Base-by-base conservation (phyloP, 2,329 filamentous ascomycete species). In the Pleoardoris graminearum region DNA sequence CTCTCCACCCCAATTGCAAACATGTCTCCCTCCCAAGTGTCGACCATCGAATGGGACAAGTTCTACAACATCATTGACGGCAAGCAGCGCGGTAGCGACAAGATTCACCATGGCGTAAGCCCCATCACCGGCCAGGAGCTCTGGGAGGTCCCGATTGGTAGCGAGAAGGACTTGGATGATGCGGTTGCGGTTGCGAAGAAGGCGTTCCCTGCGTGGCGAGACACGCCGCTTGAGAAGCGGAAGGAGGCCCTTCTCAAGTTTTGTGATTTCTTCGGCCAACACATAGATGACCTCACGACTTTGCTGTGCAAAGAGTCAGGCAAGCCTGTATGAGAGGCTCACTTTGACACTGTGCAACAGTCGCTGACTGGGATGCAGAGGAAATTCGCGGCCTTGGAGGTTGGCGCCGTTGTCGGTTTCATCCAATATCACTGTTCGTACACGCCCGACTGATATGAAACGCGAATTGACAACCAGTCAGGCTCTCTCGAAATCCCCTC, bases 11-110 rank as follows among this genome's bases (percentile, higher is more conserved):
- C 10, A 42, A 43, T 46, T 44, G 38, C 58, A 43, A 75, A 48
- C 59, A 79, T 78, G 77, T 77, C 76, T 70, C 75, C 76, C 29
- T 73, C 71, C 54, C 77, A 77, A 57, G 69, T 75, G 16, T 69
- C 70, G 44, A 67, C 58, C 38, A 54, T 73, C 53, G 64, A 75
- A 29, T 75, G 74, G 51, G 67, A 75, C 55, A 79, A 73, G 38
- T 83, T 80, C 64, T 72, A 75, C 53, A 84, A 83, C 70, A 73
- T 81, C 49, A 77, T 83, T 57, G 75, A 81, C 56, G 80, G 79
- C 52, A 69, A 81, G 66, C 66, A 78, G 53, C 71, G 72, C 16
- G 66, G 73, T 16, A 79, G 78, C 1, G 59, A 71, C 22, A 58
- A 69, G 44, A 64, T 75, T 48, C 76, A 79, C 49, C 75, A 77